Evolutionary conservation across 805 yeast genomes (phyloP).

Genomic region (Ogataea haglerorum): DNA sequence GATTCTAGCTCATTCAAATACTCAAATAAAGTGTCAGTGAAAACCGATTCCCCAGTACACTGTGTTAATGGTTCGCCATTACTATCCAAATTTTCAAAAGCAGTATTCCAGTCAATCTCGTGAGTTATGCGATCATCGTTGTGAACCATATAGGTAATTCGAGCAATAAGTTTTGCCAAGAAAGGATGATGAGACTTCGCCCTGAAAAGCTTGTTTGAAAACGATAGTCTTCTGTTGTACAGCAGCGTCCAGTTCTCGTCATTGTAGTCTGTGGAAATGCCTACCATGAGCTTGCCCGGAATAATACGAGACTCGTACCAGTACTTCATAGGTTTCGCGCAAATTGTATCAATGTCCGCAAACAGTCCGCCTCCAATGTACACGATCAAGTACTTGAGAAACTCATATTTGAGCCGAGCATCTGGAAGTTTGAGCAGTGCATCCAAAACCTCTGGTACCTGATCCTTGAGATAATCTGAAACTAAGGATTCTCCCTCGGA

Average conservation of each 20-base stretch:
- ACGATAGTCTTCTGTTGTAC: constrained; percentile 32
- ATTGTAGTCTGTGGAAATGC: constrained; percentile 31
- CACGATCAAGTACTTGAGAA: constrained; percentile 48
- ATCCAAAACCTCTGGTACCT: constrained; percentile 45
- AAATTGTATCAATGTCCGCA: constrained; percentile 52
- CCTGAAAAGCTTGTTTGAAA: constrained; percentile 28
- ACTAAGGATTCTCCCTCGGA: constrained; percentile 17
- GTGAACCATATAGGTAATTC: constrained; percentile 20
- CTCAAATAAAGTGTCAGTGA: constrained; percentile 33
- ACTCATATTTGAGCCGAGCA: constrained; percentile 47
- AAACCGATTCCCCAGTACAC: constrained; percentile 32
- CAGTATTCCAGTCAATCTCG: constrained; percentile 27
- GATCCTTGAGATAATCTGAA: constrained; percentile 17
- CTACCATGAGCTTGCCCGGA: constrained; percentile 27
- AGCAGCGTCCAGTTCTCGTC: constrained; percentile 31
- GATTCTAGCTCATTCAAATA: constrained; percentile 24
- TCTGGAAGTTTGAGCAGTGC: constrained; percentile 47
- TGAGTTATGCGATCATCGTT: constrained; percentile 14
- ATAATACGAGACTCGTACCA: constrained; percentile 27
- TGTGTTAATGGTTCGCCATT: constrained; percentile 32
- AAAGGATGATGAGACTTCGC: constrained; percentile 35
- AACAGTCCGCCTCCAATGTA: constrained; percentile 53
- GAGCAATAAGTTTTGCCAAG: constrained; percentile 31
- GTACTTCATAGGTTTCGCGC: constrained; percentile 39
- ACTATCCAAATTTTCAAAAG: constrained; percentile 28